Evolutionary conservation across 768 basidiomycete species (phyloP).

Genomic region (Boletus sp.): DNA sequence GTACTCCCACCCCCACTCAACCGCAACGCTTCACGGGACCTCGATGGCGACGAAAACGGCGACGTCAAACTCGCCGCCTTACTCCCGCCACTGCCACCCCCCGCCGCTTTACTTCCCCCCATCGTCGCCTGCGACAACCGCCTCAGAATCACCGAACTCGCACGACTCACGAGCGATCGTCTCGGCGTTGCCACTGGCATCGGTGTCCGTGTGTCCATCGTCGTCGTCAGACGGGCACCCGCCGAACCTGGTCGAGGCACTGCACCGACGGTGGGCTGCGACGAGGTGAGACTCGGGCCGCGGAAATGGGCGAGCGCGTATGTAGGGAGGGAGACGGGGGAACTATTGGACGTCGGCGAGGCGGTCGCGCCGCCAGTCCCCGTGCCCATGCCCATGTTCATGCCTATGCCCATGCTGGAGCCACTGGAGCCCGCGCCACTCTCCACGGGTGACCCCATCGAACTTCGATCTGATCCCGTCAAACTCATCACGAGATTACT

Average conservation of each 20-base stretch:
- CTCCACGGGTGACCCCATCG: not conserved
- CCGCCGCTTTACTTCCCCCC: not conserved
- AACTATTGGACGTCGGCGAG: conserved; percentile 9
- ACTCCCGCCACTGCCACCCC: not conserved
- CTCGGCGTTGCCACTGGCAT: not conserved
- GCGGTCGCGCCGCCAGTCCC: not conserved
- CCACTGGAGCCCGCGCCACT: not conserved
- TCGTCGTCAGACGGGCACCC: conserved; percentile 18
- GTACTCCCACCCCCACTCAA: not conserved
- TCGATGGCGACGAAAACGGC: conserved; percentile 1
- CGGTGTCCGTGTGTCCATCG: not conserved
- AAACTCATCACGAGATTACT: conserved; percentile 30
- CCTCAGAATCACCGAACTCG: conserved; percentile 26
- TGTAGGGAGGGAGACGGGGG: conserved; percentile 17
- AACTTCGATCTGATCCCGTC: conserved; percentile 6
- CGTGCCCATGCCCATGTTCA: not conserved
- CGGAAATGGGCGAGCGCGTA: conserved; percentile 4
- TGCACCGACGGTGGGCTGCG: not conserved
- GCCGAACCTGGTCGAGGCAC: conserved; percentile 24
- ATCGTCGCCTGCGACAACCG: conserved; percentile 22
- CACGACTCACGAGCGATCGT: conserved; percentile 25
- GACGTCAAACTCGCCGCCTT: not conserved
- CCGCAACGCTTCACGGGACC: conserved; percentile 1
- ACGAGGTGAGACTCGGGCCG: not conserved
- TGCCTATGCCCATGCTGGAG: not conserved